Conservation (phyloP, 2,329 filamentous ascomycete species). For the Fusarium armeniacum region DNA sequence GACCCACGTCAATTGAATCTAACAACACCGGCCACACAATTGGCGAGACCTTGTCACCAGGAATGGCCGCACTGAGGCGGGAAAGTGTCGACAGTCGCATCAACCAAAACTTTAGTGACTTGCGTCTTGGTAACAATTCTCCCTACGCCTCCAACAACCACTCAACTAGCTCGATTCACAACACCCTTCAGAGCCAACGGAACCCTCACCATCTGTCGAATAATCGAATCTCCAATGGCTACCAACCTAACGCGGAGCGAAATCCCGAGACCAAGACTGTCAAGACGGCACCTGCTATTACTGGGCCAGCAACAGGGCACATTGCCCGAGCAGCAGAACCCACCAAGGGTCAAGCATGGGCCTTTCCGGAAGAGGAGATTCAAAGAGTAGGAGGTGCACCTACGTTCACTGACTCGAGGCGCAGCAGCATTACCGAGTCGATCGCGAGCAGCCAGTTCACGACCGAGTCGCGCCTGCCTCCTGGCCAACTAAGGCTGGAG, state of each 20-base stretch:
- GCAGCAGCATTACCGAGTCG: conserved; percentile 83
- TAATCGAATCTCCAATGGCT: conserved; percentile 75
- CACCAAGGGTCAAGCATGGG: conserved; percentile 87
- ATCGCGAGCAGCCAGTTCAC: conserved; percentile 85
- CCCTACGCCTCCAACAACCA: conserved; percentile 84
- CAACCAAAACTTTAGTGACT: conserved; percentile 77
- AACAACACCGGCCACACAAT: conserved; percentile 50
- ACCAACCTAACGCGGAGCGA: conserved; percentile 71
- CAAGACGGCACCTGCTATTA: conserved; percentile 81
- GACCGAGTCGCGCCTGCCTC: conserved; percentile 77
- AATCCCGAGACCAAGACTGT: conserved; percentile 69
- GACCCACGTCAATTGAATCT: conserved; percentile 57
- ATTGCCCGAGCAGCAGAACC: conserved; percentile 81
- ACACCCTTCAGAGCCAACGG: conserved; percentile 75
- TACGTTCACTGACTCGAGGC: conserved; percentile 73
- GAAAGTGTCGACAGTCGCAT: conserved; percentile 87
- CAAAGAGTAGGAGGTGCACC: conserved; percentile 63
- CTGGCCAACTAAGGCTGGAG: conserved; percentile 79
- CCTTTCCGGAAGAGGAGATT: conserved; percentile 81
- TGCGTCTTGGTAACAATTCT: conserved; percentile 74
- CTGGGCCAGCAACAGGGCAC: conserved; percentile 74
- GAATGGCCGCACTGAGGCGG: conserved; percentile 67
- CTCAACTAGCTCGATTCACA: conserved; percentile 81
- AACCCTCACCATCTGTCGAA: conserved; percentile 69
- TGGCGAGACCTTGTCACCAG: conserved; percentile 57